Base-by-base conservation (phyloP, 768 basidiomycete genomes). In the Strobilomyces dryophilus region DNA sequence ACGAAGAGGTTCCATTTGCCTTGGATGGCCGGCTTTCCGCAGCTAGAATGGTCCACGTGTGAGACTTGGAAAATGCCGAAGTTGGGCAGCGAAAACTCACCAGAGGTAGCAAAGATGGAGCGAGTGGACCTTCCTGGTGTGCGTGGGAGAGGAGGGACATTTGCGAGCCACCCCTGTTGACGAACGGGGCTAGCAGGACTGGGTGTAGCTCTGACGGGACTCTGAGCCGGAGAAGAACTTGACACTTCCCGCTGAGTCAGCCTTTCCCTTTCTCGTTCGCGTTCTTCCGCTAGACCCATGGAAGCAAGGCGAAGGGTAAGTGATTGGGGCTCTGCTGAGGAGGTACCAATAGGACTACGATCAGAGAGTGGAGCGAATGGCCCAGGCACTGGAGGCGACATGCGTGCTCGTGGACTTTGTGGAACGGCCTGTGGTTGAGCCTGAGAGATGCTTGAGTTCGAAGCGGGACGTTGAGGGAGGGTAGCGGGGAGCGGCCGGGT, bases 281-380 rank as follows among this genome's bases (percentile, higher is more conserved):
- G 60, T 20, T 66, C 65, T 36, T 61, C 64, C 18, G 45, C 47
- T 21, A 71, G 49, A 15, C 60, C 53, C 39, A 66, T 57, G 7
- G 68, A 56, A 26, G 71, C 71, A 48, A 73, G 59, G 45, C 70
- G 73, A 18, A 69, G 61, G 3, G 72, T 69, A 42, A 69, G 60
- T 17, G 66, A 71, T 53, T 51, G 67, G 15, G 57, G 59, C 34
- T 55, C 61, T 31, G 47, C 31, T 8, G 32, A 11, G n/a, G 57
- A 14, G 42, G 56, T 34, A n/a, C 44, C 24, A 34, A 39, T 29
- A 41, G 56, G 40, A 40, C 37, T 45, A 20, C 44, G 64, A 17
- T 46, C 41, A 43, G 55, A 4, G 20, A 60, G 50, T 3, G 52
- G 4, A 8, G 49, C 39, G 47, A 55, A 53, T 39, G 63, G 10